Base-by-base conservation (phyloP, 257 asterid species). In the Schizonepeta tenuifolia region DNA sequence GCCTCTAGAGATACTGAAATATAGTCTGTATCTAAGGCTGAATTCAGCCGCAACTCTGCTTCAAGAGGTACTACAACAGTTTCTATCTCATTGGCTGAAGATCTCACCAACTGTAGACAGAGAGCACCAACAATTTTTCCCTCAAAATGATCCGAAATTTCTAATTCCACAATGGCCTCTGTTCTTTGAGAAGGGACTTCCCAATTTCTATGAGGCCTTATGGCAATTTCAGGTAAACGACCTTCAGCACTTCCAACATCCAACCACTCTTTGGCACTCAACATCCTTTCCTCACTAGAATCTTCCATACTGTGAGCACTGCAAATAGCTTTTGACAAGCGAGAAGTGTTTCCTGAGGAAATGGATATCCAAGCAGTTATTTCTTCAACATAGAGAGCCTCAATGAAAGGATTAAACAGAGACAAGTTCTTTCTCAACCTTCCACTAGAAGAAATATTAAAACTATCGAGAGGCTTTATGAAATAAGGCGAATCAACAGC, bases 11-110 rank as follows among this genome's bases (percentile, higher is more conserved):
- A 83, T 13, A 80, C 68, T 7, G 95, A 82, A 74, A 83, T 67
- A 54, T 24, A 60, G 58, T 67, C 70, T 6, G 62, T 47, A 61
- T 81, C 81, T 21, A 69, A 31, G 78, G 78, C 74, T 28, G 88
- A 63, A 53, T 36, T 75, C 43, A 54, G 84, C 65, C 65, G 74
- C 64, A 84, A 67, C 54, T 88, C 89, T 31, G 86, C 96, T 69
- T 93, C 96, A 73, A 93, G 89, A 54, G 98, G 97, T 55, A 93
- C 80, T 74, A 91, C 58, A 53, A 91, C 77, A 67, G 90, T 86
- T 73, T 88, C 92, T 3, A 71, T 68, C 71, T 83, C 77, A 18
- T 73, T 73, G 38, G 63, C 76, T 57, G 96, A 82, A 77, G 97
- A 77, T 72, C 85, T 88, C 65, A 78, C 71, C 80, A 91, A 80